Percentiles rank a stretch among this genome's conserved stretches.
Evolutionary conservation across 176 grass and related monocot genomes (phyloP).

Genomic region (Rhipidocladum racemiflorum): DNA sequence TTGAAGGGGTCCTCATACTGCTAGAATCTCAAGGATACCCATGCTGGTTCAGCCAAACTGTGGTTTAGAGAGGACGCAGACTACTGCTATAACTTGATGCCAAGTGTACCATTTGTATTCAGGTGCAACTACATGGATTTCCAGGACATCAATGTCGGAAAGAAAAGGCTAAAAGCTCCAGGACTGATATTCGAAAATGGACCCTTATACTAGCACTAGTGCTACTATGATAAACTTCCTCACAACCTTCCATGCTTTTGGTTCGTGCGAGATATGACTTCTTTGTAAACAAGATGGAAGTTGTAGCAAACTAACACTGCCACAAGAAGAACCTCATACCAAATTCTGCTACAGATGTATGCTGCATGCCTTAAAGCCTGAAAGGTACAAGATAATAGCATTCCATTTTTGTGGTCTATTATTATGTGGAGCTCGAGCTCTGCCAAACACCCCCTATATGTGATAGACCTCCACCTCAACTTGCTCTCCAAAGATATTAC

Average conservation of each 20-base stretch:
- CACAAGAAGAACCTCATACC: not conserved
- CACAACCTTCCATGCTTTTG: not conserved
- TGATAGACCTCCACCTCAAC: not conserved
- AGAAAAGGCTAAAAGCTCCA: not conserved
- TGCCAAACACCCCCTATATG: no score
- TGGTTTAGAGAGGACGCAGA: not conserved
- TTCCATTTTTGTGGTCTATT: not conserved
- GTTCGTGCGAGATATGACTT: not conserved
- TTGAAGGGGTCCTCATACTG: not conserved
- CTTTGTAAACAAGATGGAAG: slow-evolving; percentile 14
- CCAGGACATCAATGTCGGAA: not conserved
- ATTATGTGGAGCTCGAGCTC: no score
- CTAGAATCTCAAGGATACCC: not conserved
- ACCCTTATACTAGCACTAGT: not conserved
- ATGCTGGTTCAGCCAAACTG: not conserved
- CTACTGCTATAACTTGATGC: not conserved
- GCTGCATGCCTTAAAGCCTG: not conserved
- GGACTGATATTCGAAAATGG: not conserved
- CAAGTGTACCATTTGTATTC: not conserved
- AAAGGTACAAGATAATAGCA: not conserved
- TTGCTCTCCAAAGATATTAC: not conserved
- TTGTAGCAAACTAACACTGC: not conserved
- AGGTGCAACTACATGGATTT: slow-evolving; percentile 4
- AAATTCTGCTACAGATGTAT: not conserved
- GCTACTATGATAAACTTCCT: not conserved